Conservation (phyloP, 2,329 filamentous ascomycete species). For the Escovopsis sp. region DNA sequence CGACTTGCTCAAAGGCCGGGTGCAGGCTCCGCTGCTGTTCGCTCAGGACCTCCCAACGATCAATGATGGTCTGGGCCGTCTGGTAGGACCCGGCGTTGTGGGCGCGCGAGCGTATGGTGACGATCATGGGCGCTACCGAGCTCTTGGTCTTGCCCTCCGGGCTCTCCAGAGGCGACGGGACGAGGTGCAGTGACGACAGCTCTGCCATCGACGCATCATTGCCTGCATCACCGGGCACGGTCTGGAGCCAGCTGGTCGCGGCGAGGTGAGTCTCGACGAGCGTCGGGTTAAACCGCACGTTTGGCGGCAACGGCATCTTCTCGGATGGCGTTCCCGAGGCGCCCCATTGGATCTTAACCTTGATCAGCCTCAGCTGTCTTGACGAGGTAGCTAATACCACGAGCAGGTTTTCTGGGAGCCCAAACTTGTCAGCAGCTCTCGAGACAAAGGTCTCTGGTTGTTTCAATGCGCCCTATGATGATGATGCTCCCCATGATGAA, state of each 20-base stretch:
- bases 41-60: constrained; percentile 63
- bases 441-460: too few relatives aligned
- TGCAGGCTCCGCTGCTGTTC: constrained; percentile 53
- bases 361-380: constrained; percentile 59
- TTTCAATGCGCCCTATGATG: too few relatives aligned
- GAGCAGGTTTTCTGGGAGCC: constrained; percentile 33
- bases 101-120: constrained; percentile 56
- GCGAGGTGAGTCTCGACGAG: constrained; percentile 41
- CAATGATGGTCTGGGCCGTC: constrained; percentile 57
- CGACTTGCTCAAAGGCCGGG: constrained; percentile 62
- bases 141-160: constrained; percentile 39
- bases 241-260: constrained; percentile 40
- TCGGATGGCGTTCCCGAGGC: constrained; percentile 34
- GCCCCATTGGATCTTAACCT: constrained; percentile 62
- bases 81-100: constrained; percentile 39
- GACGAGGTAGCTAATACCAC: constrained; percentile 54
- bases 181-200: constrained; percentile 59
- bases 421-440: background rate
- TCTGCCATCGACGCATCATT: constrained; percentile 39
- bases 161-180: constrained; percentile 49
- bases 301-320: constrained; percentile 32
- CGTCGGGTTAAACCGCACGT: constrained; percentile 32
- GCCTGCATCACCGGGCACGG: constrained; percentile 25
- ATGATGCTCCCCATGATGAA: too few relatives aligned
- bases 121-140: constrained; percentile 42